These are phyloP conservation scores for Pestalotiopsis fici DNA, from an alignment of 2,329 filamentous ascomycete species.

Conservation along the genomic window DNA sequence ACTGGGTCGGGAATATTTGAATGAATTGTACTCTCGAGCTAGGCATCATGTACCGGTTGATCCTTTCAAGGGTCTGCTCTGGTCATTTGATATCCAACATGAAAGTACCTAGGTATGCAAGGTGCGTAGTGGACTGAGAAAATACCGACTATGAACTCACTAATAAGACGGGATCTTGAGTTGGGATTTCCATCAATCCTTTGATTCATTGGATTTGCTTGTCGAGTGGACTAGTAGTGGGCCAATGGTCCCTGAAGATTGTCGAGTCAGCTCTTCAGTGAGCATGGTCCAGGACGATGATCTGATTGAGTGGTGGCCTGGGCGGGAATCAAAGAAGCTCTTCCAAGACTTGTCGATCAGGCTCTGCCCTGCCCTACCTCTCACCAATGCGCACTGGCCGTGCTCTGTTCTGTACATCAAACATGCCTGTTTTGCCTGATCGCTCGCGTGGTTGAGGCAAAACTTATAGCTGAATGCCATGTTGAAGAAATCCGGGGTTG, in stretches of 20 bases:
- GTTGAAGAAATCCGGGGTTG: slow-evolving; percentile 21
- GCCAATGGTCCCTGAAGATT: neutral
- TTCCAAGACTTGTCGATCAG: no score
- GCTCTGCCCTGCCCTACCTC: neutral
- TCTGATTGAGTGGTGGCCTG: neutral
- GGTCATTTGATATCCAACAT: neutral
- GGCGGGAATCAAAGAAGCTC: no score
- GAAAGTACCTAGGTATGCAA: neutral
- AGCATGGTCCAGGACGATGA: neutral
- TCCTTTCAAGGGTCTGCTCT: neutral
- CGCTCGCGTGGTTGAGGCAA: neutral
- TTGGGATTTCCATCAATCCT: neutral
- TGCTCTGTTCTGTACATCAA: neutral
- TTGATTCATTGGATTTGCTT: neutral
- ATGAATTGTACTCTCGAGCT: neutral
- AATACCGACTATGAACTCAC: no score
- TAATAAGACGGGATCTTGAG: neutral
- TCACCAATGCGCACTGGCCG: no score
- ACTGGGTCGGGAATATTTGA: neutral
- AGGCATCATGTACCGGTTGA: neutral
- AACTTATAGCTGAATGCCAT: slow-evolving; percentile 4
- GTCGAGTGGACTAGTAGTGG: neutral
- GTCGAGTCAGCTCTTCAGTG: neutral
- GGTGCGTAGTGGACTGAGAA: neutral
- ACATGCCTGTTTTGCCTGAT: neutral